Conservation (phyloP, 148 eudicot species). For the Chenopodium formosanum region DNA sequence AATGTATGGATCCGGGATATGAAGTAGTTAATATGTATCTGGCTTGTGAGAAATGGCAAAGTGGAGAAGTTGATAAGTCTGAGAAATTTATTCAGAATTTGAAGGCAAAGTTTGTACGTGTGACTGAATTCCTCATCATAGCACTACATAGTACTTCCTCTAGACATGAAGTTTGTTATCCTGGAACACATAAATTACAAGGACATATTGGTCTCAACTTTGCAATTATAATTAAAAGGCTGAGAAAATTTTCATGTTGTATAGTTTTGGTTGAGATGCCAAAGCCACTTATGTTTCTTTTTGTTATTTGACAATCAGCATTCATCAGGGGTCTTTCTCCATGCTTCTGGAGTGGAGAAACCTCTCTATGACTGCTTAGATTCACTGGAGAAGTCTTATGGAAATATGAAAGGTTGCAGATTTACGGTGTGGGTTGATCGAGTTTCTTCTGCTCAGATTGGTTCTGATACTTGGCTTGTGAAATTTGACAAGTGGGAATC, state of each 20-base stretch:
- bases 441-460: slow-evolving; percentile 47
- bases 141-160: background rate
- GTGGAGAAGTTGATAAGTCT: slow-evolving; percentile 48
- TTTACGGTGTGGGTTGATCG: slow-evolving; percentile 57
- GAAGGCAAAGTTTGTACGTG: slow-evolving; percentile 28
- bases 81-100: slow-evolving; percentile 25
- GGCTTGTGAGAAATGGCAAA: slow-evolving; percentile 52
- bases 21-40: slow-evolving; percentile 53
- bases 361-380: slow-evolving; percentile 37
- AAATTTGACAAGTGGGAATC: slow-evolving; percentile 60
- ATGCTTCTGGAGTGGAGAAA: slow-evolving; percentile 52
- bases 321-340: slow-evolving; percentile 46
- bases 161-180: background rate
- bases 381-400: slow-evolving; percentile 36
- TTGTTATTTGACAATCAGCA: slow-evolving; percentile 28
- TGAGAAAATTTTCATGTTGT: background rate
- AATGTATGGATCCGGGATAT: slow-evolving; percentile 42
- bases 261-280: slow-evolving; percentile 16
- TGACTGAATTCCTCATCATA: slow-evolving; percentile 11
- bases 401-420: slow-evolving; percentile 39
- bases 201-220: background rate
- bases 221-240: background rate
- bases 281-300: background rate
- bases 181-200: background rate
- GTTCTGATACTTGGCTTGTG: slow-evolving; percentile 57